Percentiles rank a stretch among this genome's conserved stretches.
Conservation (phyloP, 441 rosid genomes). For the Populus tomentosa region DNA sequence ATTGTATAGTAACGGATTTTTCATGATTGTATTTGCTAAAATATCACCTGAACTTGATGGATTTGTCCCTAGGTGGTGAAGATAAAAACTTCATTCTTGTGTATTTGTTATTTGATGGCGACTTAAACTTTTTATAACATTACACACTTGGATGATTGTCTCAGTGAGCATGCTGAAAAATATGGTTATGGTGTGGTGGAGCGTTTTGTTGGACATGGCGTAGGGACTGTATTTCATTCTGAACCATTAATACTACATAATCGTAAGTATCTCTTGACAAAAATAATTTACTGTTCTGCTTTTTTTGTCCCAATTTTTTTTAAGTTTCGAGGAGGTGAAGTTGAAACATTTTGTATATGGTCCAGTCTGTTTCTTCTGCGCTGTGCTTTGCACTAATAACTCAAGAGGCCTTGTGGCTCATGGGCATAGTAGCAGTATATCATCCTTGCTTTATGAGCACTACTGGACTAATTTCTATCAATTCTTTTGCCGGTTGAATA, state of each 20-base stretch:
- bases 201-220: constrained; percentile 94
- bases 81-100: background rate
- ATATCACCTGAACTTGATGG: background rate
- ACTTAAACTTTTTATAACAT: background rate
- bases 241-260: constrained; percentile 74
- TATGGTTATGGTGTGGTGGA: constrained; percentile 80
- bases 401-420: background rate
- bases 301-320: background rate
- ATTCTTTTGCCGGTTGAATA: too few relatives aligned
- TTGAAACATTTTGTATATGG: background rate
- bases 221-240: constrained; percentile 72
- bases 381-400: background rate
- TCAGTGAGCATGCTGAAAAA: constrained; percentile 90
- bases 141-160: background rate
- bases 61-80: background rate
- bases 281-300: background rate
- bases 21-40: background rate
- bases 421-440: too few relatives aligned
- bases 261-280: constrained; percentile 45
- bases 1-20: too few relatives aligned
- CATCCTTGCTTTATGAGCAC: too few relatives aligned
- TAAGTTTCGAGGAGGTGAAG: background rate
- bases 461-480: too few relatives aligned
- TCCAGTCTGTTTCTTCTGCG: background rate
- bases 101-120: background rate